phyloP scores from a whole-genome alignment of 176 grass and related monocot species.

The Bonia amplexicaulis region DNA sequence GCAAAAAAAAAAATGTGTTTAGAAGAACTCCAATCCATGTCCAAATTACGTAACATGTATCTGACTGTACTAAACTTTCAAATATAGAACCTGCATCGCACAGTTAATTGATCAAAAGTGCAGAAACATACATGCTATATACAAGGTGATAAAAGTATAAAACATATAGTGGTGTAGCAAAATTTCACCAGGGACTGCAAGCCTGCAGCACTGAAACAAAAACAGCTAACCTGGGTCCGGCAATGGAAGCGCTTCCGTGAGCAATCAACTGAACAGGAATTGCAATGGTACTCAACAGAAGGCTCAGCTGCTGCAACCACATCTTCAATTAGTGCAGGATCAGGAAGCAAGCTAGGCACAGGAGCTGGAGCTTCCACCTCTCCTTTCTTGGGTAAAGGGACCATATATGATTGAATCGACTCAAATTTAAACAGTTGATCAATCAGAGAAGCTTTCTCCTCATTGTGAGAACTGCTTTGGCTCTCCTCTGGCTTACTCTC shows the following conservation, averaged over 20 bases:
- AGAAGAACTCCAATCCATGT: neutral
- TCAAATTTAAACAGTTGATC: constrained; percentile 87
- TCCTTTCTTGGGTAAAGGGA: constrained; percentile 61
- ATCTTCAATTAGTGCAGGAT: constrained; percentile 70
- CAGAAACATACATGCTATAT: neutral
- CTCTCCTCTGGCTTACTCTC: constrained; percentile 62
- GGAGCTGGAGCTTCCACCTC: constrained; percentile 44
- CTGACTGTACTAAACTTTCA: neutral
- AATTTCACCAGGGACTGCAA: neutral
- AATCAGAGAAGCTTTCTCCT: constrained; percentile 51
- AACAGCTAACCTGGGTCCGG: constrained; percentile 70
- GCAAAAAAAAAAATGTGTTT: neutral
- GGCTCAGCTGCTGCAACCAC: constrained; percentile 56
- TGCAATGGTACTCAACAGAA: constrained; percentile 96
- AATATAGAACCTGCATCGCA: neutral
- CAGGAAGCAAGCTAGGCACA: constrained; percentile 54
- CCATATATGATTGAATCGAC: constrained; percentile 56
- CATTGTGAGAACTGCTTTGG: constrained; percentile 24
- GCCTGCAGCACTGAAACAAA: constrained; percentile 5
- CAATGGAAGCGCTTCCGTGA: constrained; percentile 91
- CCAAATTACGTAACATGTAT: neutral
- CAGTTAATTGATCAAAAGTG: neutral
- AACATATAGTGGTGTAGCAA: neutral
- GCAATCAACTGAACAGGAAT: constrained; percentile 96
- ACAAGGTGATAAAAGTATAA: neutral